Evolutionary conservation across 371 early-diverging fungal genomes (phyloP), one percentile per base, ranked within the genome.

Genomic region (Rhizomucor miehei): DNA sequence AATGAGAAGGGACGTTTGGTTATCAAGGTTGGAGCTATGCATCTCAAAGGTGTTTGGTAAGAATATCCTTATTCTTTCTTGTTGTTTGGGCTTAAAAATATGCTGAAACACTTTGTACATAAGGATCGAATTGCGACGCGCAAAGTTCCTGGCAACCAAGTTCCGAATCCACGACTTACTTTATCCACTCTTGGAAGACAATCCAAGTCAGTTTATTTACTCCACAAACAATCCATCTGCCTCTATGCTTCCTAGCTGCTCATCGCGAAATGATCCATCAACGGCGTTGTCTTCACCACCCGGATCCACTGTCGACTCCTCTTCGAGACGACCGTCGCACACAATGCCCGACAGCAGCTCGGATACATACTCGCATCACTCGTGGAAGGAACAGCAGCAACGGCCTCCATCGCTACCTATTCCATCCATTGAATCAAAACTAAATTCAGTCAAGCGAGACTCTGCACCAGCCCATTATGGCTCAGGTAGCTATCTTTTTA

Each of bases 1-100:
- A 84, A 86, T 52, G 90, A 89, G 57, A 81, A 83, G 60, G 88
- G 83, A 21, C 71, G 90, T 45, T 73, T 77, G 13, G 90, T 89
- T 9, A 82, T 89, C 54, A 89, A 89, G 59, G 84, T 82, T 0
- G 90, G 90, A 23, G 81, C 88, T 1, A 88, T 89, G 89, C 84
- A 85, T 57, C 73, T 89, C 37, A 89, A 89, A 63, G 90, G 90
- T 13, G 90, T 89, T 39, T 89, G 90, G 89, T 75, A 68, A 62
- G 71, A 48, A 36, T 14, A 20, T 17, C 45, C 10, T 39, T 4
- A 35, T 23, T 29, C 19, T 43, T 13, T 23, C 41, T 48, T 41
- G 5, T 46, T 44, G 16, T 3, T 49, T 62, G 62, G 64, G 84
- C 80, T 37, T 38, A 19, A 16, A 1, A 21, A 6, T 54, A 8